Evolutionary conservation across 495 filamentous ascomycete genomes (phyloP).

Genomic region (Penicilliopsis zonata): DNA sequence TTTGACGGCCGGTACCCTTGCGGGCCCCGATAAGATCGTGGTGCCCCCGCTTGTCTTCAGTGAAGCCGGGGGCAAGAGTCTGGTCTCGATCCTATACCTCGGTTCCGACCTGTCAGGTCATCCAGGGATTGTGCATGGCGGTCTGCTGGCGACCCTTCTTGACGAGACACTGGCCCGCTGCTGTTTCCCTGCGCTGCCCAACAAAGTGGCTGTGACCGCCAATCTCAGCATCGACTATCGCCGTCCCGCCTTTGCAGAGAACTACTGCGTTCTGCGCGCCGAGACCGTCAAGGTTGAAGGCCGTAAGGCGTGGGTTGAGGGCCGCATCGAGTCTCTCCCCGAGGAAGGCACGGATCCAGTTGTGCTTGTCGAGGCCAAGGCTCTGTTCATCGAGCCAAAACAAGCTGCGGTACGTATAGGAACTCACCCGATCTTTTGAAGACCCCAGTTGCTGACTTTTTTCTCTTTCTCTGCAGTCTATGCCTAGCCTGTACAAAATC

Average conservation of each 20-base stretch:
- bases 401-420: constrained; percentile 55
- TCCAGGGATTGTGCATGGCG: constrained; percentile 84
- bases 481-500: constrained; percentile 20
- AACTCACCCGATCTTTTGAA: too few relatives aligned
- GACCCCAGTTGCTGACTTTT: constrained; percentile 1
- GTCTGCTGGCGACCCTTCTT: constrained; percentile 78
- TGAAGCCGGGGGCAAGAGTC: constrained; percentile 54
- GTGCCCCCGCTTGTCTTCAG: constrained; percentile 74
- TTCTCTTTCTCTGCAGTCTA: constrained; percentile 10
- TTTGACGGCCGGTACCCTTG: constrained; percentile 70
- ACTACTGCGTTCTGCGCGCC: constrained; percentile 67
- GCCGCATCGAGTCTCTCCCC: constrained; percentile 73
- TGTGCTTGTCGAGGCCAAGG: constrained; percentile 67
- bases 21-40: constrained; percentile 62
- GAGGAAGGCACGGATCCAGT: constrained; percentile 46
- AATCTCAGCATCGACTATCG: constrained; percentile 85
- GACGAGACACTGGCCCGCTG: constrained; percentile 88
- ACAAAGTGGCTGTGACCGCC: constrained; percentile 82
- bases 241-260: constrained; percentile 61
- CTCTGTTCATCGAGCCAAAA: constrained; percentile 83
- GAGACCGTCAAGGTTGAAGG: constrained; percentile 83
- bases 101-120: constrained; percentile 81
- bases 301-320: constrained; percentile 93
- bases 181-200: constrained; percentile 82
- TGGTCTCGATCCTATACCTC: constrained; percentile 68